These are phyloP conservation scores for Huntiella abstrusa DNA, from an alignment of 2,329 filamentous ascomycete genomes.

Conservation along the genomic window DNA sequence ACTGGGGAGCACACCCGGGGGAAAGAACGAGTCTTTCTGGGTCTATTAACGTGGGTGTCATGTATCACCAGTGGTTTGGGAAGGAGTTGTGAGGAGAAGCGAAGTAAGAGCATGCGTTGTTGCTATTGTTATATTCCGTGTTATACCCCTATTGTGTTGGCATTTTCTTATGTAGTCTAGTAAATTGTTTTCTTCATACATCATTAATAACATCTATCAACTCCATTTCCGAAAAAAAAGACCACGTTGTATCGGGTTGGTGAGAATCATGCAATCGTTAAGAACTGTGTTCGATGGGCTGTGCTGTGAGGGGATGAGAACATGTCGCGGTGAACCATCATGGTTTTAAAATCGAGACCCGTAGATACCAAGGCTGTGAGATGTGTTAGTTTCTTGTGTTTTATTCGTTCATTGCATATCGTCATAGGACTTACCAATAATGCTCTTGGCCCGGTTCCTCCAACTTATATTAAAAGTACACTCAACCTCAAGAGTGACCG, in stretches of 20 bases:
- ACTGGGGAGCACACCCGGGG: slow-evolving; percentile 7
- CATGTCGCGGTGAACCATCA: no score
- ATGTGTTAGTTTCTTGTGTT: neutral
- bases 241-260: no score
- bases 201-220: no score
- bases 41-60: no score
- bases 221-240: no score
- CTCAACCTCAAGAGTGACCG: slow-evolving; percentile 2
- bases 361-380: neutral
- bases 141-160: neutral
- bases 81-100: neutral
- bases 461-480: slow-evolving; percentile 9
- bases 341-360: slow-evolving; percentile 1
- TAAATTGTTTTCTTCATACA: no score
- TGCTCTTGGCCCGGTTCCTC: slow-evolving; percentile 11
- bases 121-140: neutral
- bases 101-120: neutral
- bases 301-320: no score
- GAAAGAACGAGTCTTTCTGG: slow-evolving; percentile 2
- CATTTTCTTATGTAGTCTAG: neutral
- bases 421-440: slow-evolving; percentile 2
- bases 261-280: no score
- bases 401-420: neutral
- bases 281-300: no score
- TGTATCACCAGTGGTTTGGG: no score